A percentile compares a stretch with the other conserved stretches of the same genome.
These are phyloP conservation scores for Leccinellum albellum DNA, from an alignment of 768 basidiomycete species.

Conservation along the genomic window DNA sequence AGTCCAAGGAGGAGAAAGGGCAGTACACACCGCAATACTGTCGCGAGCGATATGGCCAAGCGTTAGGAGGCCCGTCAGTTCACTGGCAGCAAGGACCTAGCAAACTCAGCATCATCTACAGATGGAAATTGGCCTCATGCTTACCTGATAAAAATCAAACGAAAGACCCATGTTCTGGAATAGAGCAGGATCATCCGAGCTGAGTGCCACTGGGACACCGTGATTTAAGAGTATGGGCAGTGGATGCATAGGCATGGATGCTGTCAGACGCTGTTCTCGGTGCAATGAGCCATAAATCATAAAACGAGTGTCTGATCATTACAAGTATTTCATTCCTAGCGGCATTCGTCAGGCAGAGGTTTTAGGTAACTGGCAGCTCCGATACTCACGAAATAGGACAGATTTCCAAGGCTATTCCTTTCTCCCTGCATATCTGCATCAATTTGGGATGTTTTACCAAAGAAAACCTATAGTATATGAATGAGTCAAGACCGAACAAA, in stretches of 20 bases:
- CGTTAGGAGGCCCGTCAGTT: constrained; percentile 60
- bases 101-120: not conserved
- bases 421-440: constrained; percentile 62
- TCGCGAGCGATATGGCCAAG: constrained; percentile 62
- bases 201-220: constrained; percentile 66
- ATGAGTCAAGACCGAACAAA: not conserved
- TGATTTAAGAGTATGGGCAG: constrained; percentile 68
- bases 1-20: not conserved
- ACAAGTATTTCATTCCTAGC: constrained; percentile 72
- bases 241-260: constrained; percentile 79
- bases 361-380: not conserved
- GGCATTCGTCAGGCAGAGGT: not conserved
- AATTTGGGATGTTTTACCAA: constrained; percentile 74
- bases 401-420: constrained; percentile 63
- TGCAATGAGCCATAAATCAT: not conserved
- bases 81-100: constrained; percentile 65
- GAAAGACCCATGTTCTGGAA: constrained; percentile 78
- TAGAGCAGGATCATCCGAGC: constrained; percentile 72
- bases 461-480: constrained; percentile 48
- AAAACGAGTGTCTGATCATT: constrained; percentile 12
- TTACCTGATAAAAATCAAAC: constrained; percentile 75
- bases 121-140: not conserved
- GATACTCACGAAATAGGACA: constrained; percentile 75
- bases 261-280: constrained; percentile 55
- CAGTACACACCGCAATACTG: constrained; percentile 50